Evolutionary conservation across 2,329 filamentous ascomycete genomes (phyloP), one percentile per base, ranked within the genome.

Genomic region (Paracoccidioides lutzii): DNA sequence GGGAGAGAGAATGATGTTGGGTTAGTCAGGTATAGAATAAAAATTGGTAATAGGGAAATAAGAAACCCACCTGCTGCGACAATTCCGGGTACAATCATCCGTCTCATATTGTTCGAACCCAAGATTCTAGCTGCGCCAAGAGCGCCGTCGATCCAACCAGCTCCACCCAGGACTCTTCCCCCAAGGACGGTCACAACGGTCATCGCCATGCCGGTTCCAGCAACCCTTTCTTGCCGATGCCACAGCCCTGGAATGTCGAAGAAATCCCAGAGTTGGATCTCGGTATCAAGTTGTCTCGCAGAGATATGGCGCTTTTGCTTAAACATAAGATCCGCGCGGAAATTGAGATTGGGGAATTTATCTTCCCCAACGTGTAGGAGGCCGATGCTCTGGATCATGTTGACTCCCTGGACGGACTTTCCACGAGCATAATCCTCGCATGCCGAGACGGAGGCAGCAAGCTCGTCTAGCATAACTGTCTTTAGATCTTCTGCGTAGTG

Each of bases 311-410:
- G 81, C 65, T 86, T 86, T 43, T 88, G 83, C 58, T 83, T 84
- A 77, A 97, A 98, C 93, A 98, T 97, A 67, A 90, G 82, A 63
- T 96, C 90, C 1, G 89, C 83, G 35, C 87, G 83, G 82, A 98
- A 96, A 62, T 83, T 88, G 48, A 96, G 81, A 63, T 90, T 86
- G 28, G 86, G 80, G 63, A 91, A 94, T 63, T 91, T 86, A 63
- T 93, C 83, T 56, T 72, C 69, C 8, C 91, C 91, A 5, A 97
- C 81, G 68, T 98, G 91, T 40, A 91, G 69, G 14, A 97, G 76
- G 32, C 93, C 93, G 1, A 97, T 79, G 62, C 89, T 85, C 68
- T 94, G 94, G 71, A 97, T 94, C 41, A 83, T 79, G 61, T 86
- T 87, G 62, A 97, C 91, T 15, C 93, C 89, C 53, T 81, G 74